A percentile compares a stretch with the other conserved stretches of the same genome.
Conservation (phyloP, 2,329 filamentous ascomycete species). For the Plenodomus biglobosus region DNA sequence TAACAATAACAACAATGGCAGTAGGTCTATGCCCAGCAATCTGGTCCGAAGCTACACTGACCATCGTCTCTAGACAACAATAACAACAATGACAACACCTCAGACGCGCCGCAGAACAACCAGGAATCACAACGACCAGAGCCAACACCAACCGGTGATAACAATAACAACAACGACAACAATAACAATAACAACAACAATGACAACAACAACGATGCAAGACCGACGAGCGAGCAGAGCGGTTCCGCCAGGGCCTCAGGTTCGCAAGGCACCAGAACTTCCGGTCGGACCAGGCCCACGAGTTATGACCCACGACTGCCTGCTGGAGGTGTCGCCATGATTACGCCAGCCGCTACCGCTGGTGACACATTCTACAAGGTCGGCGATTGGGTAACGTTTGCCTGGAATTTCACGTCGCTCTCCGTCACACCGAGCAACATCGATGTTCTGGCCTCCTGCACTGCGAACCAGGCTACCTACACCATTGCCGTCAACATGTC, state of each 20-base stretch:
- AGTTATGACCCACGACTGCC: constrained; percentile 56
- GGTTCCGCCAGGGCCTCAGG: constrained; percentile 24
- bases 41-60: not conserved
- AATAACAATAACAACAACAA: constrained; percentile 18
- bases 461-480: constrained; percentile 60
- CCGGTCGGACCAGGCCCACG: constrained; percentile 27
- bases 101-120: constrained; percentile 18
- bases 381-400: constrained; percentile 63
- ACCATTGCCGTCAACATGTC: constrained; percentile 63
- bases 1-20: constrained; percentile 10
- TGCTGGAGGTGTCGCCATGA: constrained; percentile 63
- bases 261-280: constrained; percentile 18
- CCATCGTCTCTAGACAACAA: constrained; percentile 1
- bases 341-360: constrained; percentile 56
- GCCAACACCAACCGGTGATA: constrained; percentile 12
- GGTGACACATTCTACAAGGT: constrained; percentile 65
- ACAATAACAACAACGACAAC: constrained; percentile 15
- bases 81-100: constrained; percentile 10
- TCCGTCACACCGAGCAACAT: constrained; percentile 60
- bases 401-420: constrained; percentile 70
- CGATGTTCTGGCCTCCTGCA: constrained; percentile 64
- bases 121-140: constrained; percentile 10
- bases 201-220: constrained; percentile 18
- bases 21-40: constrained; percentile 10
- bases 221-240: constrained; percentile 17